Evolutionary conservation across 2,329 filamentous ascomycete genomes (phyloP), one percentile per base, ranked within the genome.

Genomic region (Epichloe bromicola): DNA sequence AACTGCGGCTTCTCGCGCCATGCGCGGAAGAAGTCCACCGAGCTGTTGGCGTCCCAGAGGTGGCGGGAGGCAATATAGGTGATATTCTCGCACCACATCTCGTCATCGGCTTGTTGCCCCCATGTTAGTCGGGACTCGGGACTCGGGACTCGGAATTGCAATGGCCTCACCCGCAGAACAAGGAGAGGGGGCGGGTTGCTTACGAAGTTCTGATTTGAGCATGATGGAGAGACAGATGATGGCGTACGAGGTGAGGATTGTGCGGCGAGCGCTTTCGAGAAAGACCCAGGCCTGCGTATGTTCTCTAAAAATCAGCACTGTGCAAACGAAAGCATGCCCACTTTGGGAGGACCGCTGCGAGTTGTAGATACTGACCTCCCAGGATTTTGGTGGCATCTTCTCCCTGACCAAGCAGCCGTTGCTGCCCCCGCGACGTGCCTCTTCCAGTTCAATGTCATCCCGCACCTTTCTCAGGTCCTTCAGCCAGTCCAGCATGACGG

Each of bases 1-100:
- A 62, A 70, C 46, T 68, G 62, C 8, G 68, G 67, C 60, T 68
- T 69, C 36, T 67, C 64, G n/a, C 67, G 65, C 72, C 71, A 74
- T 2, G 70, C 66, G 2, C 61, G 64, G 57, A 63, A 72, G 54
- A 74, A 74, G 2, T 68, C 63, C 19, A 68, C 59, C 1, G 70
- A 68, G 4, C 64, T 65, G 33, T 57, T 53, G 1, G 72, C 70
- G 15, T 70, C 63, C 71, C 71, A 74, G 17, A 74, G 65, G 51
- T 71, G 64, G 7, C 61, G 61, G 5, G 70, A 73, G 17, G 70
- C 64, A 3, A 66, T 74, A 51, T 66, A 69, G 39, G 42, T 48
- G 23, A 48, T 50, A 26, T 10, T 37, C 3, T 51, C 49, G 43
- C 44, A 43, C 56, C 55, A 57, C 43, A 54, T 49, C 8, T 43